Base-by-base conservation (phyloP, 352 stramenopile genomes). In the Globisporangium irregulare region DNA sequence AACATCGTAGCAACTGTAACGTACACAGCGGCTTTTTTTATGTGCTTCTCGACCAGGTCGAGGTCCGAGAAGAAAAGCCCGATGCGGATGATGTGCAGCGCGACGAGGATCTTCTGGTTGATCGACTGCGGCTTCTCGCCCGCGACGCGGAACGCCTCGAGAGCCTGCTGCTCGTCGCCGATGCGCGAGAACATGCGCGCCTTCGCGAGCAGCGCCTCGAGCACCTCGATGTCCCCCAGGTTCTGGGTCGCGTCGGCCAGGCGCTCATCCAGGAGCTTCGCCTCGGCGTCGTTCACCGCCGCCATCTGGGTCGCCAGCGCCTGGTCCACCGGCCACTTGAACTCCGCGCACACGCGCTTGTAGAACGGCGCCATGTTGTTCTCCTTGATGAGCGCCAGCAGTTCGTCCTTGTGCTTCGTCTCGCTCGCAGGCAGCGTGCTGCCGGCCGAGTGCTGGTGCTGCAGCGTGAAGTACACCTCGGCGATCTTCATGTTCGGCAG, bases 101-200 rank as follows among this genome's bases (percentile, higher is more conserved):
- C 79, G 4, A 98, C 95, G 71, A 99, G 97, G 70, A 99, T 98
- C 74, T 98, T 98, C 80, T 99, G 98, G 62, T 98, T 98, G 60
- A 94, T 98, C 38, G 83, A 98, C 70, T 99, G 88, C 59, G 98
- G 98, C 70, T 98, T 97, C 70, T 98, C 87, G 27, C 88, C 85
- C 1, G 94, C 79, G 27, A 98, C 87, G 25, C 84, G 78, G 75
- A 98, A 99, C 6, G 95, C 92, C 51, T 94, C 87, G 15, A 98
- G 73, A 27, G 96, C 95, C 43, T 84, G 80, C 15, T 97, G 78
- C 77, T 98, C 95, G 68, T 98, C 89, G 41, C 94, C 94, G 38
- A 98, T 96, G 57, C 93, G 93, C 56, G 96, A 97, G 64, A 84
- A 95, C 90, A 99, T 98, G 55, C 94, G 81, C 36, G 97, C 98